A percentile compares a stretch with the other conserved stretches of the same genome.
Conservation (phyloP, 2,329 filamentous ascomycete species). For the Microdochium bolleyi region DNA sequence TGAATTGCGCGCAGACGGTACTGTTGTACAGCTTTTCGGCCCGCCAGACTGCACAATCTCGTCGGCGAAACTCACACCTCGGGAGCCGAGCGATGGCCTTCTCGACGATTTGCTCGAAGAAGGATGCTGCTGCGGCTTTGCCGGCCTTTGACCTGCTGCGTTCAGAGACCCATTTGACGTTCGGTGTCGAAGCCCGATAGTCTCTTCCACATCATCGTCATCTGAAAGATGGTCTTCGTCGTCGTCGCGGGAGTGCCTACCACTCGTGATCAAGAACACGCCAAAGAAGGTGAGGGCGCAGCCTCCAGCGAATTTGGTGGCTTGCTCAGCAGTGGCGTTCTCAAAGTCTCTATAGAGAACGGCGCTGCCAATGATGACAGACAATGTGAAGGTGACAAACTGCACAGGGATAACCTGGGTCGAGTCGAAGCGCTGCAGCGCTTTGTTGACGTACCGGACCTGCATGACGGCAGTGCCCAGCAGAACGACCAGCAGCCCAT, state of each 20-base stretch:
- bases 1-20: constrained; percentile 25
- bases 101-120: constrained; percentile 25
- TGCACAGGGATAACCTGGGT: constrained; percentile 97
- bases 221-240: constrained; percentile 48
- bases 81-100: constrained; percentile 38
- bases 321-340: constrained; percentile 64
- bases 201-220: constrained; percentile 53
- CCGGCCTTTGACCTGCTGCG: constrained; percentile 11
- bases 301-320: constrained; percentile 79
- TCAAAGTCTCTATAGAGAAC: constrained; percentile 94
- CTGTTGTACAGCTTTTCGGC: constrained; percentile 23
- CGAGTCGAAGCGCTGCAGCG: constrained; percentile 86
- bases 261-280: constrained; percentile 95
- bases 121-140: constrained; percentile 5
- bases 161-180: constrained; percentile 26
- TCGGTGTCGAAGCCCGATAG: constrained; percentile 47
- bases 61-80: constrained; percentile 33
- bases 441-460: constrained; percentile 88
- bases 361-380: constrained; percentile 89
- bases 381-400: constrained; percentile 93
- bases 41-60: constrained; percentile 24
- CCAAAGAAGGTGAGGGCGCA: constrained; percentile 90
- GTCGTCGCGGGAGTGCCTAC: constrained; percentile 52
- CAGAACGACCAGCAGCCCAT: constrained; percentile 72
- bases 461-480: constrained; percentile 87